Percentiles rank a stretch among this genome's conserved stretches.
Evolutionary conservation across 768 basidiomycete genomes (phyloP).

Genomic region (Tulasnella sp.): DNA sequence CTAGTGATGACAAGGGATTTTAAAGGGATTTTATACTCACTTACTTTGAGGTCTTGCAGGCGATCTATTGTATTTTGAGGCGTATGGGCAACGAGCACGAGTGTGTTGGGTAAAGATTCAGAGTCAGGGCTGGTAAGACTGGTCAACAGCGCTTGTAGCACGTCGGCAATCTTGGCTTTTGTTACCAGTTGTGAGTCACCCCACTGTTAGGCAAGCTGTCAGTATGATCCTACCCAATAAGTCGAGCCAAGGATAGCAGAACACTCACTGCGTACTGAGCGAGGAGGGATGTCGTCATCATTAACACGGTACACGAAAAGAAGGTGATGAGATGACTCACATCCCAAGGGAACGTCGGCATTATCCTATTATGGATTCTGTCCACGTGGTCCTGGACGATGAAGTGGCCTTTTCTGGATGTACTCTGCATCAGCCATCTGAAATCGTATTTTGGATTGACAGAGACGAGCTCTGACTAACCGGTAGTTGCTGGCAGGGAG

Average conservation of each 20-base stretch:
- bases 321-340: constrained; percentile 32
- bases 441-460: constrained; percentile 5
- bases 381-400: constrained; percentile 60
- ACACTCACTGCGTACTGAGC: constrained; percentile 18
- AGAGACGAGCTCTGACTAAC: constrained; percentile 30
- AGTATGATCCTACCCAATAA: not conserved
- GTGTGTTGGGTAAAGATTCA: constrained; percentile 53
- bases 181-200: constrained; percentile 62
- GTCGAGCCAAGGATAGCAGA: not conserved
- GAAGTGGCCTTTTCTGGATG: constrained; percentile 52
- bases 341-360: constrained; percentile 60
- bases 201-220: constrained; percentile 44
- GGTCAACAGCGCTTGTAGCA: constrained; percentile 60
- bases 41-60: constrained; percentile 70
- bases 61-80: constrained; percentile 44
- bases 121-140: constrained; percentile 67
- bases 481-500: constrained; percentile 65
- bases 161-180: constrained; percentile 55
- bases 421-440: constrained; percentile 9
- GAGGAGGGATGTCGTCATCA: constrained; percentile 5
- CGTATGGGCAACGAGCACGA: constrained; percentile 62
- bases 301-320: constrained; percentile 3
- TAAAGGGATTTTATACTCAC: constrained; percentile 33
- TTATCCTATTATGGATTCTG: constrained; percentile 49
- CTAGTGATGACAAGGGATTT: not conserved